These are phyloP conservation scores for Paraglomus brasilianum DNA, from an alignment of 192 early-diverging fungal species.

Conservation along the genomic window DNA sequence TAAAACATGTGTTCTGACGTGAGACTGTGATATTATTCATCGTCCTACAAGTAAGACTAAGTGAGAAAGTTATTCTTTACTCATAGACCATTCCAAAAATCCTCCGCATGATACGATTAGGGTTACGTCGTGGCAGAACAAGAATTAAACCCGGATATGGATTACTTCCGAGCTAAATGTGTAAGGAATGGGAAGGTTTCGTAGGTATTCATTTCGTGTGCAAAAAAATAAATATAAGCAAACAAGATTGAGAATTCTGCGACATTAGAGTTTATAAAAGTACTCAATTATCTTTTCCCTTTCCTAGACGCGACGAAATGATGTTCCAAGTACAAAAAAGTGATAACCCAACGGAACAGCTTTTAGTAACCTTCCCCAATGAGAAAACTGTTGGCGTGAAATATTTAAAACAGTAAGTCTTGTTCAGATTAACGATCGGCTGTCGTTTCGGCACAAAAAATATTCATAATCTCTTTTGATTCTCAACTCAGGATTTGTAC, in stretches of 20 bases:
- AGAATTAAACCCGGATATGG: slow-evolving; percentile 83
- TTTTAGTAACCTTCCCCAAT: slow-evolving; percentile 92
- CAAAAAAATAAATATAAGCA: not conserved
- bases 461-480: slow-evolving; percentile 33
- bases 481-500: slow-evolving; percentile 53
- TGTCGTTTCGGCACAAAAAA: not conserved
- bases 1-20: too few species aligned
- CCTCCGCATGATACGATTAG: slow-evolving; percentile 37
- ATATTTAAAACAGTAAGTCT: slow-evolving; percentile 77
- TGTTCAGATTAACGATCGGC: not conserved
- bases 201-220: slow-evolving; percentile 45
- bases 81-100: not conserved
- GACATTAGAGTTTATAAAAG: not conserved
- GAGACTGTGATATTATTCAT: too few species aligned
- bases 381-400: slow-evolving; percentile 87
- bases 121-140: slow-evolving; percentile 79
- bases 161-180: slow-evolving; percentile 70
- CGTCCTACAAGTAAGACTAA: too few species aligned
- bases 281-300: slow-evolving; percentile 3
- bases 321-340: slow-evolving; percentile 84
- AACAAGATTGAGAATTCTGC: not conserved
- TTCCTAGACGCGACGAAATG: slow-evolving; percentile 65
- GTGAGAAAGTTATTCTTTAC: not conserved
- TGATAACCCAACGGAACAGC: slow-evolving; percentile 76
- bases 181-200: slow-evolving; percentile 73